A percentile compares a stretch with the other conserved stretches of the same genome.
phyloP scores from a whole-genome alignment of 2,329 filamentous ascomycete genomes.

The Coleophoma eucalyptorum region DNA sequence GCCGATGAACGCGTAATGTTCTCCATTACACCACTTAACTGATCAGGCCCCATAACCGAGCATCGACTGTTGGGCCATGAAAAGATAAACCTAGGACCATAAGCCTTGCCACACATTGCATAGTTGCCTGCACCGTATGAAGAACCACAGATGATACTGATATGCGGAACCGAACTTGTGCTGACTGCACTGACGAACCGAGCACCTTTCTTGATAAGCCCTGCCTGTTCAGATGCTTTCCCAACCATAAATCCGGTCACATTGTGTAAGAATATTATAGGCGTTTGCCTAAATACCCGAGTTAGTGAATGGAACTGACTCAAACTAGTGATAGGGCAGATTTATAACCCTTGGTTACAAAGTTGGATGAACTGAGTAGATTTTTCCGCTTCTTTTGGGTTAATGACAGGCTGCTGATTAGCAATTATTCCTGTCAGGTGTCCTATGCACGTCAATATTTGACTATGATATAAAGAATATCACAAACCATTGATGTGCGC shows the following conservation, averaged over 20 bases:
- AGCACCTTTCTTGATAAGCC: conserved; percentile 39
- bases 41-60: conserved; percentile 37
- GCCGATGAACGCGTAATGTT: conserved; percentile 20
- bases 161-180: conserved; percentile 38
- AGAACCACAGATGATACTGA: conserved; percentile 38
- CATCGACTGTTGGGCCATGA: conserved; percentile 35
- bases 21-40: conserved; percentile 35
- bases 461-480: too few relatives aligned
- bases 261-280: conserved; percentile 42
- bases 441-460: neutral
- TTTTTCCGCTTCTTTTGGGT: conserved; percentile 35
- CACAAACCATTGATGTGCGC: conserved; percentile 32
- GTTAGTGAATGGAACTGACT: neutral
- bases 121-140: conserved; percentile 44
- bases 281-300: conserved; percentile 21
- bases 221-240: conserved; percentile 36
- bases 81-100: conserved; percentile 38
- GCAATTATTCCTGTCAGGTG: conserved; percentile 30
- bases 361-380: conserved; percentile 37
- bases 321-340: neutral
- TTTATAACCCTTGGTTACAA: conserved; percentile 37
- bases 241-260: conserved; percentile 46
- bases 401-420: conserved; percentile 36
- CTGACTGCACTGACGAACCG: conserved; percentile 40
- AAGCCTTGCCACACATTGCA: conserved; percentile 41